Evolutionary conservation across 2,329 filamentous ascomycete genomes (phyloP).

Genomic region (Hirsutella rhossiliensis): DNA sequence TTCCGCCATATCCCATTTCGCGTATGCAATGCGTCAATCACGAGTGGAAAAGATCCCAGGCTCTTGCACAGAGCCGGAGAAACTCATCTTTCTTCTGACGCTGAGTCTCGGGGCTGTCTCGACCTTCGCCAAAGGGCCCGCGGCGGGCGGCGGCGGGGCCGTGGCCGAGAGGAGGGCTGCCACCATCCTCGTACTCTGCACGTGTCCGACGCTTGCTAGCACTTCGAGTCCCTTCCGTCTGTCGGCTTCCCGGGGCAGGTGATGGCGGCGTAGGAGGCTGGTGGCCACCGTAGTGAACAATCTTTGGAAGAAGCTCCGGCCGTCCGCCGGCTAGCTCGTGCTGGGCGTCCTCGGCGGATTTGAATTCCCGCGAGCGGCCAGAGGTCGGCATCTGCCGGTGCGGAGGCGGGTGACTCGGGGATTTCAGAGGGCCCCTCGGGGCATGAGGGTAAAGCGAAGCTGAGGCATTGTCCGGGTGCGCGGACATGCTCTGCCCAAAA

Average conservation of each 20-base stretch:
- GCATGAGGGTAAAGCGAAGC: constrained; percentile 44
- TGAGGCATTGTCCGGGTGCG: constrained; percentile 43
- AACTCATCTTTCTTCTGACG: constrained; percentile 89
- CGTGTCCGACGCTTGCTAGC: constrained; percentile 63
- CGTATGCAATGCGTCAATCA: constrained; percentile 20
- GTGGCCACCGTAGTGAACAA: constrained; percentile 90
- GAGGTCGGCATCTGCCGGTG: constrained; percentile 39
- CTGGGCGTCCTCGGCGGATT: constrained; percentile 91
- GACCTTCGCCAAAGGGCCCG: constrained; percentile 68
- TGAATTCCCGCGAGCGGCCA: constrained; percentile 70
- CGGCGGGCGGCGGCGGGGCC: constrained; percentile 50
- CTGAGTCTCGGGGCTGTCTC: constrained; percentile 74
- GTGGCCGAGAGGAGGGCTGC: constrained; percentile 70
- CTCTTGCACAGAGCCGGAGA: constrained; percentile 69
- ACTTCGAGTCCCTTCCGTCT: constrained; percentile 40
- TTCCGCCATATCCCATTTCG: constrained; percentile 1
- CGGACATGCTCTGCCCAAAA: constrained; percentile 67
- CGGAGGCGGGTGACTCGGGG: constrained; percentile 58
- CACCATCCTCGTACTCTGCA: constrained; percentile 89
- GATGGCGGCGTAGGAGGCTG: constrained; percentile 89
- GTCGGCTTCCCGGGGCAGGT: constrained; percentile 44
- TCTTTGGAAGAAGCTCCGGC: constrained; percentile 80
- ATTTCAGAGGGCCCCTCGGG: constrained; percentile 58
- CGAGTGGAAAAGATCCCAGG: constrained; percentile 96
- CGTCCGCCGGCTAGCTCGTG: constrained; percentile 83